A percentile compares a stretch with the other conserved stretches of the same genome.
These are phyloP conservation scores for Schizonepeta tenuifolia DNA, from an alignment of 257 asterid genomes.

Conservation along the genomic window DNA sequence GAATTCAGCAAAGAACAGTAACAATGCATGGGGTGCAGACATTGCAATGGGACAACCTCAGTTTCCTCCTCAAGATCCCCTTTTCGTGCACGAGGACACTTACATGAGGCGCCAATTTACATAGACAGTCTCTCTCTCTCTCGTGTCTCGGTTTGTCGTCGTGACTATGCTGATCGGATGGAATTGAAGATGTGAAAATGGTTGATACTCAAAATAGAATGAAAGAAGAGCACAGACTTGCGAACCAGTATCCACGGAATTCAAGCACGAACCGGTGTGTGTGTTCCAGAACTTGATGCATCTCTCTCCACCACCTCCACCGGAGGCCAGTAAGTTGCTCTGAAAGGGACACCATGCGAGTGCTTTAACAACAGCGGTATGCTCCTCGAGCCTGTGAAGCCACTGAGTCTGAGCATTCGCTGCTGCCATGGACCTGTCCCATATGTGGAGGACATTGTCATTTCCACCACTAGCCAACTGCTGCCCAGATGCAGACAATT, in stretches of 20 bases:
- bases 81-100: conserved; percentile 92
- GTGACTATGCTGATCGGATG: no score
- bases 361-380: conserved; percentile 91
- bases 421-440: conserved; percentile 83
- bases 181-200: background rate
- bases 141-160: background rate
- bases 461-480: conserved; percentile 96
- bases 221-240: conserved; percentile 68
- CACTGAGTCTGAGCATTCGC: conserved; percentile 65
- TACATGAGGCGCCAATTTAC: conserved; percentile 74
- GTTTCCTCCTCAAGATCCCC: conserved; percentile 54
- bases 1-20: conserved; percentile 48
- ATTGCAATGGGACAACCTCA: conserved; percentile 95
- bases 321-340: conserved; percentile 80
- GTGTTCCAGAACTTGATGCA: conserved; percentile 89
- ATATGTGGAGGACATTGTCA: conserved; percentile 86
- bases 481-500: conserved; percentile 93
- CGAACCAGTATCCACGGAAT: conserved; percentile 81
- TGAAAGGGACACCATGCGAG: conserved; percentile 99
- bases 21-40: conserved; percentile 39
- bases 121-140: conserved; percentile 31
- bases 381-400: conserved; percentile 95
- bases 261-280: conserved; percentile 86
- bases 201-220: background rate
- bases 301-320: conserved; percentile 89